Evolutionary conservation across 306 rosid genomes (phyloP).

Genomic region (Medicago arabica): DNA sequence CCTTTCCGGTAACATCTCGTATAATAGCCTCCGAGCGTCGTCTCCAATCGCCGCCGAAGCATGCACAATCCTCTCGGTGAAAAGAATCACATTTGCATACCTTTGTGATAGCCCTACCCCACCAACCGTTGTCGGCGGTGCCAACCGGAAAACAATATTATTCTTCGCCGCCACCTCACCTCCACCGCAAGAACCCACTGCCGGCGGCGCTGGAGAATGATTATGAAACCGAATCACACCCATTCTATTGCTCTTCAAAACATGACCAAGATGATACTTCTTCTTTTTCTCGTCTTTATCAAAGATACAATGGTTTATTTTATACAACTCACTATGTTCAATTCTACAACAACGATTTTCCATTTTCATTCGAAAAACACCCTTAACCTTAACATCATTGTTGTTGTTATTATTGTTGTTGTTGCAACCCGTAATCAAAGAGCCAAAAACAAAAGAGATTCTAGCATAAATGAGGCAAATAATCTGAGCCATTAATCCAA

Average conservation of each 20-base stretch:
- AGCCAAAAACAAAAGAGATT: constrained; percentile 51
- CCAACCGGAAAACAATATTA: constrained; percentile 46
- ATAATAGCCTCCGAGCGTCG: constrained; percentile 52
- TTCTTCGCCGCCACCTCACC: constrained; percentile 17
- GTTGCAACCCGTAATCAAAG: neutral
- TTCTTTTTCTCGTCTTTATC: constrained; percentile 17
- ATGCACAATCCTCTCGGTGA: constrained; percentile 57
- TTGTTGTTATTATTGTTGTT: neutral
- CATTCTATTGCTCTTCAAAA: neutral
- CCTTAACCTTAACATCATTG: neutral
- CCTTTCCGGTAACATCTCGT: constrained; percentile 68
- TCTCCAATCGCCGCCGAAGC: constrained; percentile 48
- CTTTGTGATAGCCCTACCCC: constrained; percentile 63
- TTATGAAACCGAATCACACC: constrained; percentile 30
- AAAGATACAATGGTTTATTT: constrained; percentile 8
- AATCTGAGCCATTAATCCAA: constrained; percentile 58
- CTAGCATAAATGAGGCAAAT: constrained; percentile 59
- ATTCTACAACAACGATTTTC: constrained; percentile 45
- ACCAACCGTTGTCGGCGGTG: constrained; percentile 59
- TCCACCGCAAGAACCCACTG: neutral
- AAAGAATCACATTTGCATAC: constrained; percentile 66
- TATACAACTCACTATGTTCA: constrained; percentile 40
- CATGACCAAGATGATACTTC: constrained; percentile 26
- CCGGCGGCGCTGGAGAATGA: neutral
- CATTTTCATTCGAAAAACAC: neutral